These are phyloP conservation scores for Lentinula detonsa DNA, from an alignment of 768 basidiomycete genomes.

Conservation along the genomic window DNA sequence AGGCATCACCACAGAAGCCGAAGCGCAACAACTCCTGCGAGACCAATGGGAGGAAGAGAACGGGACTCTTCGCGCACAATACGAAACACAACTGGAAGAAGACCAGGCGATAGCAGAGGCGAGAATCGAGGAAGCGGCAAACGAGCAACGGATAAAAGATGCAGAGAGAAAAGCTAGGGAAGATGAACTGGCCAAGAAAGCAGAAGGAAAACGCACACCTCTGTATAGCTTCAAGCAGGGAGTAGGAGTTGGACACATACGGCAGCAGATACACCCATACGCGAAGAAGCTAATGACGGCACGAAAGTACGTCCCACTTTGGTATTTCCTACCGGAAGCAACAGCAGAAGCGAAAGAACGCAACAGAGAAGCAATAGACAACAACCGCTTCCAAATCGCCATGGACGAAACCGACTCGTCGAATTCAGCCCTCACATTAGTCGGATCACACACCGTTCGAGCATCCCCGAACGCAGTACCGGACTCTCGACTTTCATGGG, in stretches of 20 bases:
- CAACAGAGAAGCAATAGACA: not conserved
- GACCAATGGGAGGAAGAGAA: constrained; percentile 4
- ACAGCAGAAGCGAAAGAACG: not conserved
- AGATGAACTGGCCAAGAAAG: constrained; percentile 10
- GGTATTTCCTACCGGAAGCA: constrained; percentile 5
- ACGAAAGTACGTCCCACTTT: constrained; percentile 2
- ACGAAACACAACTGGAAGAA: not conserved
- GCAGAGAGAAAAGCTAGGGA: constrained; percentile 11
- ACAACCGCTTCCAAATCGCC: not conserved
- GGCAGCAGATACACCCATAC: not conserved
- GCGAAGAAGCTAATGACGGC: not conserved
- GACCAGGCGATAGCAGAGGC: constrained; percentile 8
- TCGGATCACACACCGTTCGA: not conserved
- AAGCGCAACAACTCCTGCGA: not conserved
- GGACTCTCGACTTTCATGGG: not conserved
- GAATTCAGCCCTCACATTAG: not conserved
- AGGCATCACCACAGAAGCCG: constrained; percentile 6
- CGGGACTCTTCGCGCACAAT: not conserved
- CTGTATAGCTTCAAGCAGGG: not conserved
- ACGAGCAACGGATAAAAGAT: constrained; percentile 1
- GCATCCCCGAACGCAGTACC: constrained; percentile 1
- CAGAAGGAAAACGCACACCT: constrained; percentile 8
- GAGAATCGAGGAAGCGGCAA: constrained; percentile 13
- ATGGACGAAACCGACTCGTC: not conserved
- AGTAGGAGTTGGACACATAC: not conserved